Percentiles rank a stretch among this genome's conserved stretches.
phyloP scores from a whole-genome alignment of 2,329 filamentous ascomycete species.

The Samsoniella hepiali region DNA sequence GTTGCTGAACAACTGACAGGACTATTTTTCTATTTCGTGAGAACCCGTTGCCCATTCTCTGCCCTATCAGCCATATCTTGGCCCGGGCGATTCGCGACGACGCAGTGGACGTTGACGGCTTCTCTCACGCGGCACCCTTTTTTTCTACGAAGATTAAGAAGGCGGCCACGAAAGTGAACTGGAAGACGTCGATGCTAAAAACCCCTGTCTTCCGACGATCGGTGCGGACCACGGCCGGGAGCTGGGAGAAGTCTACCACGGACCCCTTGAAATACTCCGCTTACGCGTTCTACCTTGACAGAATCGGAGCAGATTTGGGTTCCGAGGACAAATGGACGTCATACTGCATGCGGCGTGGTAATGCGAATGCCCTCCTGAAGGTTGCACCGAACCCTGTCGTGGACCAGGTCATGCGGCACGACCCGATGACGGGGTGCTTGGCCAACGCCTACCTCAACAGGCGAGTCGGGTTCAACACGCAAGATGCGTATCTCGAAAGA shows the following conservation, averaged over 20 bases:
- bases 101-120: slow-evolving; percentile 11
- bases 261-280: slow-evolving; percentile 19
- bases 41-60: slow-evolving; percentile 18
- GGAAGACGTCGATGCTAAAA: slow-evolving; percentile 16
- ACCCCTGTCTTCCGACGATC: slow-evolving; percentile 16
- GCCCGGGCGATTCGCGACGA: slow-evolving; percentile 12
- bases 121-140: slow-evolving; percentile 8
- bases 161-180: slow-evolving; percentile 16
- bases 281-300: slow-evolving; percentile 18
- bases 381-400: slow-evolving; percentile 16
- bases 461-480: slow-evolving; percentile 16
- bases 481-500: slow-evolving; percentile 16
- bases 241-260: slow-evolving; percentile 16
- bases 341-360: slow-evolving; percentile 14
- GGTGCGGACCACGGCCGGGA: not conserved
- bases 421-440: slow-evolving; percentile 18
- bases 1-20: slow-evolving; percentile 1
- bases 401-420: slow-evolving; percentile 18
- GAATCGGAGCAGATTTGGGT: slow-evolving; percentile 16
- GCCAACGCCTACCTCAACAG: slow-evolving; percentile 16
- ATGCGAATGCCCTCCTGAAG: slow-evolving; percentile 18
- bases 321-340: slow-evolving; percentile 18
- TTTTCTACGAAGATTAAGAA: slow-evolving; percentile 13
- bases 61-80: slow-evolving; percentile 17
- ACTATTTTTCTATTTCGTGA: slow-evolving; percentile 19